Conservation (phyloP, 2,329 filamentous ascomycete genomes). For the Paraphaeosphaeria minitans region DNA sequence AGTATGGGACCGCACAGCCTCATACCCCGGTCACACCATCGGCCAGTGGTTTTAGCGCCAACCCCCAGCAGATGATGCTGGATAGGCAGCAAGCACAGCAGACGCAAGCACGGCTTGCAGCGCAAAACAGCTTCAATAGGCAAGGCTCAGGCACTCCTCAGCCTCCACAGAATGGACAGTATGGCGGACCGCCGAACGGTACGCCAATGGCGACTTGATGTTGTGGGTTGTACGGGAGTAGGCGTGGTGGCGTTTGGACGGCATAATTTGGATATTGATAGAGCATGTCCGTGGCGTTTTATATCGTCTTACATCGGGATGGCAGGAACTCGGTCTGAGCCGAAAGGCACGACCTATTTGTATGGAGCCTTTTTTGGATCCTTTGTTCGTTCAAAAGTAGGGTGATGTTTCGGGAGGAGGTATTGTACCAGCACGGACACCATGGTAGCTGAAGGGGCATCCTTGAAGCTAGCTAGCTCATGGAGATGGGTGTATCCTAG, state of each 20-base stretch:
- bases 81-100: constrained; percentile 43
- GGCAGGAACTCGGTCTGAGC: not conserved
- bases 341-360: not conserved
- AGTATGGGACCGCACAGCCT: constrained; percentile 40
- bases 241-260: not conserved
- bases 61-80: constrained; percentile 43
- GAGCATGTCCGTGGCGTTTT: constrained; percentile 7
- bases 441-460: not conserved
- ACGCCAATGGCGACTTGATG: constrained; percentile 32
- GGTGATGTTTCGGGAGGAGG: not conserved
- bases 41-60: constrained; percentile 30
- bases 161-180: constrained; percentile 36
- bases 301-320: not conserved
- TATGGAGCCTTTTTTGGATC: not conserved
- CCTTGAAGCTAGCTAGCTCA: not conserved
- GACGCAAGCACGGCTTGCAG: constrained; percentile 43
- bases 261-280: constrained; percentile 1
- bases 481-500: not conserved
- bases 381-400: not conserved
- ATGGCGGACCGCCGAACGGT: constrained; percentile 31
- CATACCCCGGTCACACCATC: constrained; percentile 29
- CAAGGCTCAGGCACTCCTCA: constrained; percentile 46
- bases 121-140: constrained; percentile 42
- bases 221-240: not conserved
- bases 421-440: not conserved